Evolutionary conservation across 1,139 yeast genomes (phyloP).

Genomic region (Blastobotrys capitulatus): DNA sequence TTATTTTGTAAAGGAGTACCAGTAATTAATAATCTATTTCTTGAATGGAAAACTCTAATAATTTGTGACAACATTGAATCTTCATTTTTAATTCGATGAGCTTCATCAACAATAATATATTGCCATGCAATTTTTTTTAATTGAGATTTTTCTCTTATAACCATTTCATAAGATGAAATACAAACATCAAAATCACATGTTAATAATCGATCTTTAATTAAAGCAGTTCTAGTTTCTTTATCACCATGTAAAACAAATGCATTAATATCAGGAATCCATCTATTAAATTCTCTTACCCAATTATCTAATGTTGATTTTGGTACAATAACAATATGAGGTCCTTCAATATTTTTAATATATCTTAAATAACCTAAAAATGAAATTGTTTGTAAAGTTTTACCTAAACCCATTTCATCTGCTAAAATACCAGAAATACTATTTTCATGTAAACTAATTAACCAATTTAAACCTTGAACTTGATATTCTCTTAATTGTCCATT

Average conservation of each 20-base stretch:
- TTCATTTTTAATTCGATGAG: constrained; percentile 94
- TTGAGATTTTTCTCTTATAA: constrained; percentile 78
- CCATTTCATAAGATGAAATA: constrained; percentile 88
- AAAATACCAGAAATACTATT: constrained; percentile 84
- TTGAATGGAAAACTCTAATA: constrained; percentile 78
- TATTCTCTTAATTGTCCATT: constrained; percentile 39
- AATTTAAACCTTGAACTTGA: constrained; percentile 89
- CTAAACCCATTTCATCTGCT: constrained; percentile 98
- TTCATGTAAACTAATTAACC: constrained; percentile 80
- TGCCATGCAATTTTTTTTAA: constrained; percentile 89
- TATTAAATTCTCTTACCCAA: constrained; percentile 90
- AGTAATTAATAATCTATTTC: constrained; percentile 79
- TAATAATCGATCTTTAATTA: constrained; percentile 55
- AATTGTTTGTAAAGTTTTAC: constrained; percentile 91
- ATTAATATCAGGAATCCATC: constrained; percentile 96
- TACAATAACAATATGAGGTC: constrained; percentile 88
- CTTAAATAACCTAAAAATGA: constrained; percentile 86
- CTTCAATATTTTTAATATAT: constrained; percentile 66
- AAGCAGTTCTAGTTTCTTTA: constrained; percentile 63
- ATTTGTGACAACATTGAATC: constrained; percentile 89
- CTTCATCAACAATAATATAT: constrained; percentile 91
- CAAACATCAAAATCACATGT: constrained; percentile 85
- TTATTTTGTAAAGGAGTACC: constrained; percentile 97
- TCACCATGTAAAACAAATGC: constrained; percentile 82
- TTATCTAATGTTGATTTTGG: constrained; percentile 95